phyloP scores from a whole-genome alignment of 1,284 basidiomycete genomes.

The Dichomitus squalens region DNA sequence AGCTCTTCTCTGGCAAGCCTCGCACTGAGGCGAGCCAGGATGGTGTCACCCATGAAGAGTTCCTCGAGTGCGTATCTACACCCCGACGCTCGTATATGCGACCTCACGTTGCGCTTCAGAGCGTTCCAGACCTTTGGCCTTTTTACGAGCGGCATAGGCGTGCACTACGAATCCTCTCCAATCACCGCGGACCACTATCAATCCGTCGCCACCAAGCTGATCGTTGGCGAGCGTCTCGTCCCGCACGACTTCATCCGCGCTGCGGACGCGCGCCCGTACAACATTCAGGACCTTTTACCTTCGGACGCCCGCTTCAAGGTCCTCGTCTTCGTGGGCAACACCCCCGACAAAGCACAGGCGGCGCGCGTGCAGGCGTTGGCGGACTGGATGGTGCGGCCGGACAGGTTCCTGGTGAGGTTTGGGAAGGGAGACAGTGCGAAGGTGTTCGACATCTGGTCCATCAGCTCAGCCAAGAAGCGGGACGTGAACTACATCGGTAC shows the following conservation, averaged over 20 bases:
- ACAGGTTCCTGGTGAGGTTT: conserved; percentile 41
- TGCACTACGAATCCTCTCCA: conserved; percentile 49
- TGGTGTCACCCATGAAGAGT: conserved; percentile 68
- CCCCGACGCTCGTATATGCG: background rate
- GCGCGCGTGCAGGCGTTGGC: conserved; percentile 46
- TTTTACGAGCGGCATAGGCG: conserved; percentile 65
- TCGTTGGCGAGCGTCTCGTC: conserved; percentile 60
- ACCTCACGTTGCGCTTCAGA: conserved; percentile 32
- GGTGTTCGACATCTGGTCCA: conserved; percentile 57
- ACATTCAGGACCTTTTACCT: conserved; percentile 71
- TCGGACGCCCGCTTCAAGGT: conserved; percentile 75
- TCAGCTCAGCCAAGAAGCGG: conserved; percentile 49
- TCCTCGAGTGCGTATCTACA: conserved; percentile 49
- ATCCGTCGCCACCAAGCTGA: conserved; percentile 45
- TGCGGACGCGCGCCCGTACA: conserved; percentile 61
- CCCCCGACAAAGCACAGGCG: conserved; percentile 41
- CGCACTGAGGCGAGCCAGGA: conserved; percentile 53
- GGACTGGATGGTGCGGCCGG: conserved; percentile 40
- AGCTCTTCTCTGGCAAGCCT: conserved; percentile 78
- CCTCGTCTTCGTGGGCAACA: conserved; percentile 67
- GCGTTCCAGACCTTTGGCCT: conserved; percentile 60
- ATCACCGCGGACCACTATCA: conserved; percentile 52
- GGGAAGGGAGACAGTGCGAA: conserved; percentile 13
- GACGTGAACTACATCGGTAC: conserved; percentile 42
- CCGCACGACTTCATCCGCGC: conserved; percentile 64